Evolutionary conservation across 2,329 filamentous ascomycete species (phyloP), one percentile per base, ranked within the genome.

Genomic region (Rhynchosporium graminicola): DNA sequence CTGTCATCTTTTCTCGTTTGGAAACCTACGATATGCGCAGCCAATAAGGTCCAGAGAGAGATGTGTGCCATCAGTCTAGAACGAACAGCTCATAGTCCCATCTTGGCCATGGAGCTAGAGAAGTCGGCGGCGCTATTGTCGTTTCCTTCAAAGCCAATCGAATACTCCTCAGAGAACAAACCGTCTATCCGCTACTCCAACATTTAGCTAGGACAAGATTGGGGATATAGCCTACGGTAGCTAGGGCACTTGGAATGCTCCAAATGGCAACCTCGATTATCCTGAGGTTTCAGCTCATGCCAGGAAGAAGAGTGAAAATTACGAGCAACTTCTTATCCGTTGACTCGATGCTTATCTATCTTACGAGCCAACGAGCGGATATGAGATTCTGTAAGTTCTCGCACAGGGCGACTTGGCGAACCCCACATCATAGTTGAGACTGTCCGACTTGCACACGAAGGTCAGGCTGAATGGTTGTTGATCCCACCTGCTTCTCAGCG

Each of bases 81-180:
- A 65, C 58, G 46, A 43, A 13, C 45, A 56, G 42, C 61, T 55
- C 47, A 28, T 36, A 33, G 42, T 48, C 42, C 40, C 38, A 38
- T 46, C 48, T 62, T 56, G 55, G 60, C 60, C 60, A 59, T 59
- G 26, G 20, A 57, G 38, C 42, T 20, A 57, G 38, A 29, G n/a
- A 31, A 7, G 1, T 28, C 54, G 40, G 29, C 56, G 48, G 20
- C 20, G 20, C 20, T 48, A 42, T 56, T 33, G 54, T 47, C 43
- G n/a, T 36, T 38, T 13, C 40, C 28, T 7, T 55, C 38, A 48
- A 15, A 40, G 52, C 60, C 55, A 62, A 59, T 62, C 40, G 9
- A 31, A 40, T 12, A 38, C 33, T 48, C 13, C 28, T 40, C 61
- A 57, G 63, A 64, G 59, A 64, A 67, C 65, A 55, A 48, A 58